A percentile compares a stretch with the other conserved stretches of the same genome.
Conservation (phyloP, 345 rosid species). For the Geranium rotundifolium region DNA sequence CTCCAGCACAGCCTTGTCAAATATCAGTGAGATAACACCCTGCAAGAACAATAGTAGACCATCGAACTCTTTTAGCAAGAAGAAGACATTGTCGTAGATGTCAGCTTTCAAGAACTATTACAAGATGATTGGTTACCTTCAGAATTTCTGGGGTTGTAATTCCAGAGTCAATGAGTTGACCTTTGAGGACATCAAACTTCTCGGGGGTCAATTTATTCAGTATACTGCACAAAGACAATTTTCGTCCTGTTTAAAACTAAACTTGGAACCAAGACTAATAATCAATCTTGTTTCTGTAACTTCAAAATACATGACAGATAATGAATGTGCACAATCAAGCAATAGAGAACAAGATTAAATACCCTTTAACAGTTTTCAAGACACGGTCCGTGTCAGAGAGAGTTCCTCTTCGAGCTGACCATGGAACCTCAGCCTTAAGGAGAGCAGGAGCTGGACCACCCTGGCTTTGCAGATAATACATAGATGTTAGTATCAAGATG, state of each 20-base stretch:
- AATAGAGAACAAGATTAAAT: background rate
- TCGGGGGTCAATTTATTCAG: slow-evolving; percentile 93
- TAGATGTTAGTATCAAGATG: too few relatives aligned
- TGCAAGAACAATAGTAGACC: slow-evolving; percentile 17
- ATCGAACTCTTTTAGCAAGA: background rate
- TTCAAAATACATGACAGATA: background rate
- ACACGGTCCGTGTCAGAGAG: slow-evolving; percentile 79
- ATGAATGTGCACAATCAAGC: background rate
- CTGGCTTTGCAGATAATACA: slow-evolving; percentile 18
- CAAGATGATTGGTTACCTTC: slow-evolving; percentile 27
- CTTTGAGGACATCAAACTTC: slow-evolving; percentile 87
- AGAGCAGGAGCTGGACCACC: slow-evolving; percentile 59
- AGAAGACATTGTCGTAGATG: background rate
- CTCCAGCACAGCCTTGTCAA: slow-evolving; percentile 88
- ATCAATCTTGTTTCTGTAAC: background rate
- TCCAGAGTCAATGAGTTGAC: slow-evolving; percentile 89
- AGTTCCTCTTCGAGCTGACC: slow-evolving; percentile 72
- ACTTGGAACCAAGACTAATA: too few relatives aligned
- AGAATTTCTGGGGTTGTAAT: slow-evolving; percentile 79
- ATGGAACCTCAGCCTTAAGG: slow-evolving; percentile 84
- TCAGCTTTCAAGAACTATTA: background rate
- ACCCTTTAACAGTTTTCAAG: slow-evolving; percentile 88
- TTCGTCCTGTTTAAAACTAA: slow-evolving; percentile 1
- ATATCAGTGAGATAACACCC: slow-evolving; percentile 80
- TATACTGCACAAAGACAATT: slow-evolving; percentile 38